phyloP scores from a whole-genome alignment of 257 asterid genomes.

The Apocynum venetum region DNA sequence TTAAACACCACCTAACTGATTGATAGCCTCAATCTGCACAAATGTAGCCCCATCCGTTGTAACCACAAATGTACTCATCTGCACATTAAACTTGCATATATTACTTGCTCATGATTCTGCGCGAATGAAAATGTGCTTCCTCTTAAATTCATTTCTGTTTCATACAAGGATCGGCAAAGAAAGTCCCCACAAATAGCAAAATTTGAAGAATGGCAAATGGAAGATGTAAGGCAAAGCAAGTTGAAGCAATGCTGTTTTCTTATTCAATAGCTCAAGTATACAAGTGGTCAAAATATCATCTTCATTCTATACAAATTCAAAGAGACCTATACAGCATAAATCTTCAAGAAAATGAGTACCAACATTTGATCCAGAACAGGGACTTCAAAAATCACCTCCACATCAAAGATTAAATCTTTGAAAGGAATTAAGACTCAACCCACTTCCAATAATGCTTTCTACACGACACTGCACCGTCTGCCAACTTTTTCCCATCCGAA shows the following conservation, averaged over 20 bases:
- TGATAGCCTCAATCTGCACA: neutral
- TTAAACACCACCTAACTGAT: neutral
- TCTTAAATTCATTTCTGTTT: neutral
- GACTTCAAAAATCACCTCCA: conserved; percentile 40
- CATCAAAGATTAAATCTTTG: conserved; percentile 35
- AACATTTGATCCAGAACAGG: conserved; percentile 29
- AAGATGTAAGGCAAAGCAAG: neutral
- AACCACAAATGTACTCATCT: too few species aligned
- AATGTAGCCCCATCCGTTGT: too few species aligned
- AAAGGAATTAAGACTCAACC: conserved; percentile 53
- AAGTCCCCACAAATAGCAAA: neutral
- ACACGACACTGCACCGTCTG: conserved; percentile 71
- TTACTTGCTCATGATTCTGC: neutral
- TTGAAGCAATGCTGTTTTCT: neutral
- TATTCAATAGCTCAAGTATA: neutral
- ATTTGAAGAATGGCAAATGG: neutral
- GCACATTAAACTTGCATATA: neutral
- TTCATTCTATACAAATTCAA: neutral
- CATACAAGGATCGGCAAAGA: neutral
- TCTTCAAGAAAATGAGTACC: neutral
- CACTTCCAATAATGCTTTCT: conserved; percentile 92
- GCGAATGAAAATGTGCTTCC: neutral
- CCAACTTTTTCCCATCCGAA: conserved; percentile 33
- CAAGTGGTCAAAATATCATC: neutral
- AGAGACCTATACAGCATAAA: neutral